Conservation (phyloP, 805 yeast genomes). For the Millerozyma acaciae region DNA sequence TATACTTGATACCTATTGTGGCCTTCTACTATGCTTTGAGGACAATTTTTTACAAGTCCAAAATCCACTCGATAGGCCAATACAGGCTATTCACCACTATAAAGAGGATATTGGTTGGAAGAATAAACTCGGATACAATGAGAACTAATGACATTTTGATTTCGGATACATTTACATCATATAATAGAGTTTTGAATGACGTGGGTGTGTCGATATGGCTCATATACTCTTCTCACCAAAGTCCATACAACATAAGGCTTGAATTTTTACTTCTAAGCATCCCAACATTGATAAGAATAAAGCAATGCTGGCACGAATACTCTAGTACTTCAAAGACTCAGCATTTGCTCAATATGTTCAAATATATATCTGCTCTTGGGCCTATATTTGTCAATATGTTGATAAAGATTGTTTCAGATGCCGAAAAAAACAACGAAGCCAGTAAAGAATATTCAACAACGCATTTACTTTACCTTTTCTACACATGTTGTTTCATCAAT, state of each 20-base stretch:
- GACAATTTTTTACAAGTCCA: conserved; percentile 14
- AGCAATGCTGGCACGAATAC: conserved; percentile 78
- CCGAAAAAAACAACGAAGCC: conserved; percentile 6
- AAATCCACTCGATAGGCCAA: conserved; percentile 31
- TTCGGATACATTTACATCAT: conserved; percentile 83
- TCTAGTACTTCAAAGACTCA: conserved; percentile 43
- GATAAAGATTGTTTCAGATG: conserved; percentile 14
- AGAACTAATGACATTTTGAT: conserved; percentile 78
- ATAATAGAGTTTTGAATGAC: conserved; percentile 73
- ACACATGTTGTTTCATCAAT: conserved; percentile 47
- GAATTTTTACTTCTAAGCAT: conserved; percentile 35
- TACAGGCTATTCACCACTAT: conserved; percentile 46
- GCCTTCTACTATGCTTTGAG: conserved; percentile 7
- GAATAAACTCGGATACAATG: conserved; percentile 50
- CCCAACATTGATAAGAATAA: conserved; percentile 74
- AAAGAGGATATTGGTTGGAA: conserved; percentile 53
- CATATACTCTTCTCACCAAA: conserved; percentile 27
- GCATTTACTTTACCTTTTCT: conserved; percentile 39
- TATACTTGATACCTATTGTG: conserved; percentile 8
- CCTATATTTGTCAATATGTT: conserved; percentile 27
- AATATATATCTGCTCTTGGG: conserved; percentile 62
- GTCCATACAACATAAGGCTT: conserved; percentile 23
- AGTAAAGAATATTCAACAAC: conserved; percentile 12
- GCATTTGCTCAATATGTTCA: conserved; percentile 68
- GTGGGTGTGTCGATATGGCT: conserved; percentile 51